Percentiles rank a stretch among this genome's conserved stretches.
Conservation (phyloP, 2,329 filamentous ascomycete genomes). For the Didymella segeticola region DNA sequence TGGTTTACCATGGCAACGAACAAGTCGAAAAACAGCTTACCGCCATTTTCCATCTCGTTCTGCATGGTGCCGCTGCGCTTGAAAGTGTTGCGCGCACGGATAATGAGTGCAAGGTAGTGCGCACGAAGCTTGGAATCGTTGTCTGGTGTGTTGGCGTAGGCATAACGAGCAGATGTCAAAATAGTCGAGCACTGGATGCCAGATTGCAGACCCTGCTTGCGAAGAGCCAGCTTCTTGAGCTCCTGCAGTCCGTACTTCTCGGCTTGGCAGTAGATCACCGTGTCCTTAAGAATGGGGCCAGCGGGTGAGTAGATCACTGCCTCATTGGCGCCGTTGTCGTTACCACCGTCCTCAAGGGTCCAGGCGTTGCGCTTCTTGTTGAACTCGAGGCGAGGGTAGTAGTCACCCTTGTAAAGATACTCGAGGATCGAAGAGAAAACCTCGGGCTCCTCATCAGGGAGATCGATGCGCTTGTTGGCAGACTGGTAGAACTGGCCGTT, state of each 20-base stretch:
- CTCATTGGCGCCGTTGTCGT: conserved; percentile 47
- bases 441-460: conserved; percentile 86
- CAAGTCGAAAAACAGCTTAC: conserved; percentile 88
- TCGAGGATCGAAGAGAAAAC: conserved; percentile 90
- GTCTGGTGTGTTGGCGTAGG: conserved; percentile 87
- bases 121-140: conserved; percentile 88
- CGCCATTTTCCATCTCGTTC: conserved; percentile 88
- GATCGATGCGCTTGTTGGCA: conserved; percentile 72
- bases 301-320: conserved; percentile 67
- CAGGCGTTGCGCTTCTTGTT: conserved; percentile 82
- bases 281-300: conserved; percentile 80
- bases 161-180: conserved; percentile 83
- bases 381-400: conserved; percentile 82
- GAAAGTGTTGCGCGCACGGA: conserved; percentile 84
- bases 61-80: conserved; percentile 96
- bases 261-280: conserved; percentile 87
- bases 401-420: conserved; percentile 93
- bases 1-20: conserved; percentile 95
- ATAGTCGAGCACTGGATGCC: conserved; percentile 87
- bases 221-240: conserved; percentile 81
- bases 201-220: conserved; percentile 88
- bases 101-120: conserved; percentile 91
- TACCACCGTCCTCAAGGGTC: conserved; percentile 73
- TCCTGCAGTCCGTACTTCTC: conserved; percentile 84
- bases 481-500: conserved; percentile 68